Percentiles rank a stretch among this genome's conserved stretches.
Conservation (phyloP, 148 eudicot genomes). For the Talinum fruticosum region DNA sequence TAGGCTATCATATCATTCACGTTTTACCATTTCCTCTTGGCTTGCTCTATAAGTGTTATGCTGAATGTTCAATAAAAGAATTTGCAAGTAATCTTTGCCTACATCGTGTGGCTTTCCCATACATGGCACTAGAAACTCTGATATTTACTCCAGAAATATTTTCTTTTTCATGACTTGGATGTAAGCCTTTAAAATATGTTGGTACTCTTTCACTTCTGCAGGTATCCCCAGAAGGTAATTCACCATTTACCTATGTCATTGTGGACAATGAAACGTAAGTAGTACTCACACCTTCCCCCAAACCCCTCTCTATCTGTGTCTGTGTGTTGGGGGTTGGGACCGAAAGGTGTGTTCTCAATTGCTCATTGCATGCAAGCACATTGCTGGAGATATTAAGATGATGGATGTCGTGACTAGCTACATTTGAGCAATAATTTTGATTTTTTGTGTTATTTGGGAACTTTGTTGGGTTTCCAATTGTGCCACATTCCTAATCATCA, state of each 20-base stretch:
- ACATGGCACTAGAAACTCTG: neutral
- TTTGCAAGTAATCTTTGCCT: neutral
- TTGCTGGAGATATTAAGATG: too few relatives aligned
- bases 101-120: neutral
- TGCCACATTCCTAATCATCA: too few relatives aligned
- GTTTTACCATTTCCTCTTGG: neutral
- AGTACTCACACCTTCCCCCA: neutral
- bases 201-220: slow-evolving; percentile 33
- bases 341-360: too few relatives aligned
- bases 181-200: neutral
- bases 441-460: too few relatives aligned
- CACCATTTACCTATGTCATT: slow-evolving; percentile 88
- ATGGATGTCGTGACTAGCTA: too few relatives aligned
- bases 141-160: neutral
- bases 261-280: slow-evolving; percentile 86
- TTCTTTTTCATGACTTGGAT: neutral
- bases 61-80: neutral
- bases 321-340: neutral
- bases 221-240: slow-evolving; percentile 91
- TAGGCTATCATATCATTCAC: too few relatives aligned
- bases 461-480: too few relatives aligned
- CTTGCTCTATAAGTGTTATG: neutral
- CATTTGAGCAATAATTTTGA: too few relatives aligned
- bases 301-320: neutral
- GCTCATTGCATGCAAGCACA: too few relatives aligned